Evolutionary conservation across 441 rosid genomes (phyloP), one percentile per base, ranked within the genome.

Genomic region (Raphanus hybrid): DNA sequence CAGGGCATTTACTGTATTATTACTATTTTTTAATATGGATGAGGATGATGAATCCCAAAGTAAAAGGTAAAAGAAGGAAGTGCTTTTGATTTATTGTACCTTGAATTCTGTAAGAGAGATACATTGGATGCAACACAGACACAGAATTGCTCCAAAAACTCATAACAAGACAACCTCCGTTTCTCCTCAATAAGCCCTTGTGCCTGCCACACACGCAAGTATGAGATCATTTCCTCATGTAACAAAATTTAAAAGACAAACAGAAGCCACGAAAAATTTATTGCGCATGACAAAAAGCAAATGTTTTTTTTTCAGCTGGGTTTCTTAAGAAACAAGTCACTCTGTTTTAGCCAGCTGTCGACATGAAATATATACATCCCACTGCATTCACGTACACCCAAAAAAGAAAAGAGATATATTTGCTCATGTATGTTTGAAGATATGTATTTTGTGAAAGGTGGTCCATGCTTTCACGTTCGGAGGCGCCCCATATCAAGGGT

Each of bases 181-280:
- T 74, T 87, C 87, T 94, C 99, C 23, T 77, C 80, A 65, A 90
- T 79, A 59, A 94, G 85, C 71, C 88, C 96, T 77, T 88, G 90
- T 68, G 88, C 94, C 98, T 94, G 91, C 75, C 60, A 45, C 39
- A 58, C 63, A 18, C 61, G 55, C 18, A 12, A 50, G 18, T n/a
- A 50, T 35, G 32, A 5, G 32, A 39, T 52, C 52, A 45, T 11
- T 3, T 43, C 50, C 2, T 0, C 50, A 43, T 43, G 50, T 43
- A 11, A 43, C 32, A 27, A 27, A 27, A 2, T 27, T 27, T 43
- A 43, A 43, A 43, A 10, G 37, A 61, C 59, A 23, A 52, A 14
- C 8, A 52, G 20, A 20, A 55, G 41, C 69, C 14, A 43, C 50
- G 3, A 37, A 37, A 8, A 50, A 32, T 34, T 66, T 55, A 54